Percentiles rank a stretch among this genome's conserved stretches.
These are phyloP conservation scores for Withania somnifera DNA, from an alignment of 305 asterid genomes.

Conservation along the genomic window DNA sequence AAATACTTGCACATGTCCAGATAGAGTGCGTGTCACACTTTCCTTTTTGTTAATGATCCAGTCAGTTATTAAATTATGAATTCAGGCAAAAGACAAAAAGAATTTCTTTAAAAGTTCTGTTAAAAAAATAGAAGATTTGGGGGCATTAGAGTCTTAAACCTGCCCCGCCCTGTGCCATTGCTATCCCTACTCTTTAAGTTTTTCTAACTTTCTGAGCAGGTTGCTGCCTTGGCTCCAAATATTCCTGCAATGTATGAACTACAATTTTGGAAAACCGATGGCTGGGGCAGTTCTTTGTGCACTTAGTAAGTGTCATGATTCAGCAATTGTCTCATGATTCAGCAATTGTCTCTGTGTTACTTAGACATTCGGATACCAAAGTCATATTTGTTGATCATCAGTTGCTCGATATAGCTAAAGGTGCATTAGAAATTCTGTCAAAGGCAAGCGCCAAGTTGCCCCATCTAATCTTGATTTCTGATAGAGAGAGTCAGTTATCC, in stretches of 20 bases:
- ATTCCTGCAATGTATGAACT: slow-evolving; percentile 14
- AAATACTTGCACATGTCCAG: too few relatives aligned
- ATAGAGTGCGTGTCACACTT: too few relatives aligned
- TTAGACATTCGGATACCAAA: slow-evolving; percentile 11
- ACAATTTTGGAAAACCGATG: slow-evolving; percentile 18
- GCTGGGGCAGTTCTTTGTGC: slow-evolving; percentile 17
- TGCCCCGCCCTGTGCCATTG: too few relatives aligned
- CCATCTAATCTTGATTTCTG: slow-evolving; percentile 2
- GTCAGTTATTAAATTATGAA: too few relatives aligned
- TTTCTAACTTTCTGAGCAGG: background rate
- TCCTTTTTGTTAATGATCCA: too few relatives aligned
- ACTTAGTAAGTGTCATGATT: slow-evolving; percentile 11
- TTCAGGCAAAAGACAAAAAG: too few relatives aligned
- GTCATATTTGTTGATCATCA: slow-evolving; percentile 14
- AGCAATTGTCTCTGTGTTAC: slow-evolving; percentile 6
- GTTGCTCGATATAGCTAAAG: slow-evolving; percentile 4
- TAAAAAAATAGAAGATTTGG: too few relatives aligned
- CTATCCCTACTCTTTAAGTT: too few relatives aligned
- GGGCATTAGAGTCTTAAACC: too few relatives aligned
- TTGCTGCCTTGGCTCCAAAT: slow-evolving; percentile 12
- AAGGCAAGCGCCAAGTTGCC: slow-evolving; percentile 6
- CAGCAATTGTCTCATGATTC: slow-evolving; percentile 11
- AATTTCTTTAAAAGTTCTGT: too few relatives aligned
- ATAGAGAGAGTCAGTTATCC: background rate
- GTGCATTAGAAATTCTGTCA: slow-evolving; percentile 7